Evolutionary conservation across 257 asterid genomes (phyloP).

Genomic region (Primulina eburnea): DNA sequence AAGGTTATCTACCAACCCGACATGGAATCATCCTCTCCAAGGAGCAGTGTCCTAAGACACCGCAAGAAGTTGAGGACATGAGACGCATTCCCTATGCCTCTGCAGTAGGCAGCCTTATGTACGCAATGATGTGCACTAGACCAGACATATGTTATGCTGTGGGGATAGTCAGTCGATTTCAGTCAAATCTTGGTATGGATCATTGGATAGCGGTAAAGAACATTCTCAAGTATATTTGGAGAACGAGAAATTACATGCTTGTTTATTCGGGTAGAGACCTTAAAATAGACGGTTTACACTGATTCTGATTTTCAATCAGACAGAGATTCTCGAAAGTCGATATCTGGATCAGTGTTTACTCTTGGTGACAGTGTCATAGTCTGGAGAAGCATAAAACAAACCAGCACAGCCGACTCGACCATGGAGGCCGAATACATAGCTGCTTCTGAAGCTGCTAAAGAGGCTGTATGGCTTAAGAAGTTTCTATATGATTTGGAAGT

Average conservation of each 20-base stretch:
- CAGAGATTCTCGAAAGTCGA: background rate
- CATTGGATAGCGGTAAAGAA: too few relatives aligned
- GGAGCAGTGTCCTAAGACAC: too few relatives aligned
- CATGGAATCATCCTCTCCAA: too few relatives aligned
- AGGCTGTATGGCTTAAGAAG: background rate
- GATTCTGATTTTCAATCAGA: background rate
- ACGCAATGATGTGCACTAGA: too few relatives aligned
- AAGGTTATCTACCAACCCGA: too few relatives aligned
- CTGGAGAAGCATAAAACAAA: background rate
- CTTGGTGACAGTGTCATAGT: background rate
- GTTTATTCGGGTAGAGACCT: background rate
- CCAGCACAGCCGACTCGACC: background rate
- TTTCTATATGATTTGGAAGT: background rate
- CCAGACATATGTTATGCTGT: too few relatives aligned
- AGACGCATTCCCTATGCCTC: too few relatives aligned
- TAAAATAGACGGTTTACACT: background rate
- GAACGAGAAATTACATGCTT: conserved; percentile 1
- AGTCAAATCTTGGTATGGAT: background rate
- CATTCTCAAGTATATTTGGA: background rate
- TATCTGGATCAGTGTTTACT: background rate
- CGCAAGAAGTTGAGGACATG: too few relatives aligned
- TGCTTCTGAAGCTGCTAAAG: background rate
- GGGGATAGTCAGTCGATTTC: too few relatives aligned
- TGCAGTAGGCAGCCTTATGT: too few relatives aligned
- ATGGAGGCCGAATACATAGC: background rate